Conservation (phyloP, 2,329 filamentous ascomycete species). For the Podosphaera aphanis region DNA sequence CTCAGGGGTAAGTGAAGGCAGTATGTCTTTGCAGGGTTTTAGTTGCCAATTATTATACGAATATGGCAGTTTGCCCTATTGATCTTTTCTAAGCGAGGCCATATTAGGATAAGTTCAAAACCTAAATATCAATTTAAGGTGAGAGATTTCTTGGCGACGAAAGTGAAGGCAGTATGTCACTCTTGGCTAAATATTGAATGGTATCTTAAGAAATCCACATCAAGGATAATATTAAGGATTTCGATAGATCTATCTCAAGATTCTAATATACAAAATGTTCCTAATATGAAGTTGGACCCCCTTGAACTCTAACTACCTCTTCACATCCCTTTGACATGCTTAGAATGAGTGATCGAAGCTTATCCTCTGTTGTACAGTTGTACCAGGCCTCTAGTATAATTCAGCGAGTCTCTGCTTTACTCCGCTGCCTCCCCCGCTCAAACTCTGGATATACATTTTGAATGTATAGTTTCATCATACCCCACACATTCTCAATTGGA, state of each 20-base stretch:
- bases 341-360: too few relatives aligned
- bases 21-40: not conserved
- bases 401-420: too few relatives aligned
- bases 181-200: not conserved
- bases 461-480: too few relatives aligned
- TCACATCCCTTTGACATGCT: too few relatives aligned
- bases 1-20: not conserved
- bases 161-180: not conserved
- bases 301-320: too few relatives aligned
- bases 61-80: not conserved
- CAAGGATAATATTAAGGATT: not conserved
- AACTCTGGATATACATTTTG: too few relatives aligned
- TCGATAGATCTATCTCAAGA: not conserved
- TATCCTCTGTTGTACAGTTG: too few relatives aligned
- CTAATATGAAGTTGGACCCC: too few relatives aligned
- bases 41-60: not conserved
- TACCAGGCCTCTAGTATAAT: too few relatives aligned
- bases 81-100: not conserved
- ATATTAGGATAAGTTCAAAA: not conserved
- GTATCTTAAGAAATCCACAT: not conserved
- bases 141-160: not conserved
- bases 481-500: too few relatives aligned
- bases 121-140: not conserved
- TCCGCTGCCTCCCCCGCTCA: too few relatives aligned
- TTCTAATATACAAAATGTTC: too few relatives aligned